phyloP scores from a whole-genome alignment of 768 basidiomycete genomes.

The Austroboletus eburneus region DNA sequence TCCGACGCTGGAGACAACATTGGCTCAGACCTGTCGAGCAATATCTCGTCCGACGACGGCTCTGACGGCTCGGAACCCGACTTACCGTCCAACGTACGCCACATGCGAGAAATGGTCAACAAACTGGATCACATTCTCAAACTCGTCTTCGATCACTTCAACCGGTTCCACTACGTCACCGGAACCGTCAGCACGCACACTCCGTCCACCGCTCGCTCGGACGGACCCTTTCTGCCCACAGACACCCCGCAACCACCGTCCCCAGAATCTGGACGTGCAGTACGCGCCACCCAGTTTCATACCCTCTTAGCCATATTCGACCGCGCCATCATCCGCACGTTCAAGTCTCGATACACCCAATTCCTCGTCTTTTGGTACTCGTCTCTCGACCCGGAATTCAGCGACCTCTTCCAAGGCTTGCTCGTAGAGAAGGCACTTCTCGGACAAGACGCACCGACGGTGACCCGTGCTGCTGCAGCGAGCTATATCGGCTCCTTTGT shows the following conservation, averaged over 20 bases:
- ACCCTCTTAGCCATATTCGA: conserved; percentile 92
- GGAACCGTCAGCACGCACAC: conserved; percentile 16
- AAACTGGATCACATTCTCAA: conserved; percentile 89
- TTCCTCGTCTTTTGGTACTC: conserved; percentile 96
- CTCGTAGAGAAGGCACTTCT: conserved; percentile 90
- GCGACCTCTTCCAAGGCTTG: conserved; percentile 90
- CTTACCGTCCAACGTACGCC: conserved; percentile 50
- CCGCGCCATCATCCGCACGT: conserved; percentile 88
- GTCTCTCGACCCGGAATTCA: conserved; percentile 83
- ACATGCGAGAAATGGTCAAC: conserved; percentile 81
- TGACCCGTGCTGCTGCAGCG: conserved; percentile 88
- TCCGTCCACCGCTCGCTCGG: conserved; percentile 2
- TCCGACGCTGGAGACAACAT: conserved; percentile 53
- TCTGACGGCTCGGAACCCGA: conserved; percentile 37
- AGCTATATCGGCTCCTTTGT: conserved; percentile 93
- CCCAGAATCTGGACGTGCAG: conserved; percentile 34
- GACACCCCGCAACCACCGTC: conserved; percentile 24
- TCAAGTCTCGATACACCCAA: conserved; percentile 96
- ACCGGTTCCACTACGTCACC: conserved; percentile 38
- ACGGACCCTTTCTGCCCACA: conserved; percentile 12
- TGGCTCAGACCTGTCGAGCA: conserved; percentile 53
- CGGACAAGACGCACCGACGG: conserved; percentile 49
- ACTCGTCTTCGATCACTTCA: conserved; percentile 83
- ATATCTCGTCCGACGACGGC: conserved; percentile 69
- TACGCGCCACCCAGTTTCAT: conserved; percentile 67